A percentile compares a stretch with the other conserved stretches of the same genome.
These are phyloP conservation scores for Monosporascus ibericus DNA, from an alignment of 2,329 filamentous ascomycete species.

Conservation along the genomic window DNA sequence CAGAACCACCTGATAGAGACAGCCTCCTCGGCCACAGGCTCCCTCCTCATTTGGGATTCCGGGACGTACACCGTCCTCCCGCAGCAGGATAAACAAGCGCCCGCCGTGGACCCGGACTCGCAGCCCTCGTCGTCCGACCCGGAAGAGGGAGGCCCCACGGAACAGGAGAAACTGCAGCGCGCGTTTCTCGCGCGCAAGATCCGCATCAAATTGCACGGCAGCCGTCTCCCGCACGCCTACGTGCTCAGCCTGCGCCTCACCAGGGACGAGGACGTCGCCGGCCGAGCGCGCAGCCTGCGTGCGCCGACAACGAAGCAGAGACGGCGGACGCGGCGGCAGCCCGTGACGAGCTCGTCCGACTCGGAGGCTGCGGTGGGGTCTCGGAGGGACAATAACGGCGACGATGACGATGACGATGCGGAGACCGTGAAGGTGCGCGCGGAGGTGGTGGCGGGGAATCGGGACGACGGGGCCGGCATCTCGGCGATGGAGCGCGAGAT, in stretches of 20 bases:
- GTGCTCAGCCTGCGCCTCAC: conserved; percentile 49
- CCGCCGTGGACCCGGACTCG: conserved; percentile 27
- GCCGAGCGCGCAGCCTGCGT: conserved; percentile 20
- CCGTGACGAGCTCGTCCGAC: conserved; percentile 3
- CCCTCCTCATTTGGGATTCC: conserved; percentile 57
- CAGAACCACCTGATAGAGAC: conserved; percentile 58
- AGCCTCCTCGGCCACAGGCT: conserved; percentile 47
- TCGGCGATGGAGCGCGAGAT: conserved; percentile 35
- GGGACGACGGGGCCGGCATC: conserved; percentile 6
- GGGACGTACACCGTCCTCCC: conserved; percentile 52
- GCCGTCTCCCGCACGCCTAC: conserved; percentile 46
- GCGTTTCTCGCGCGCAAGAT: conserved; percentile 53
- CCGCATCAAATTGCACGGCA: conserved; percentile 47
- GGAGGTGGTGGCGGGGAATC: conserved; percentile 1
- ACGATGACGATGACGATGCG: conserved; percentile 10
- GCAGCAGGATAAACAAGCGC: conserved; percentile 19
- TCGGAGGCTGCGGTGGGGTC: conserved; percentile 9
- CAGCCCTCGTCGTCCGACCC: conserved; percentile 21
- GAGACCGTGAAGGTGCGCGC: conserved; percentile 15
- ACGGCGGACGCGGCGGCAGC: conserved; percentile 14
- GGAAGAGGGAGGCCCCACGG: conserved; percentile 22
- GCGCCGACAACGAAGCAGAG: conserved; percentile 18
- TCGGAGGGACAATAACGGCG: not conserved
- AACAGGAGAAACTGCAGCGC: conserved; percentile 41
- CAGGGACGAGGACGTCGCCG: conserved; percentile 32